These are phyloP conservation scores for Coemansia sp. DNA, from an alignment of 192 early-diverging fungal genomes.

Conservation along the genomic window DNA sequence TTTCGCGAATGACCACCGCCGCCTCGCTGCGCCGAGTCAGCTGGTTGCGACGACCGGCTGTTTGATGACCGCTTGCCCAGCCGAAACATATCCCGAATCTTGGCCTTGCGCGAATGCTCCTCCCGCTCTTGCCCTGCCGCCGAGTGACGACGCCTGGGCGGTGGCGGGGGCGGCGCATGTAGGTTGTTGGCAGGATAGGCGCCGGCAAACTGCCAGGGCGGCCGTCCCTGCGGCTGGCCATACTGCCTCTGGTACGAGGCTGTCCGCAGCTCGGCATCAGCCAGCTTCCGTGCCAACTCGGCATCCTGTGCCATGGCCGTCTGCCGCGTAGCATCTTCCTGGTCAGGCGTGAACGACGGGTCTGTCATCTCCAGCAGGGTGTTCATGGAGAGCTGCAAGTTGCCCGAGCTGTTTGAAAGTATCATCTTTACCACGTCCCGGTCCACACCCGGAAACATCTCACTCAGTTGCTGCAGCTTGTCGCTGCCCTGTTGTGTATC, in stretches of 20 bases:
- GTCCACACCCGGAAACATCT: constrained; percentile 38
- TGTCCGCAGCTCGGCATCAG: constrained; percentile 13
- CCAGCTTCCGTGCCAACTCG: constrained; percentile 15
- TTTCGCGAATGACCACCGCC: too few relatives aligned
- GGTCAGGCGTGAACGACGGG: constrained; percentile 27
- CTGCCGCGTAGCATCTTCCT: constrained; percentile 1
- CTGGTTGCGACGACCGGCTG: too few relatives aligned
- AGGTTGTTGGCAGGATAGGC: neutral
- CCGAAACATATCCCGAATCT: constrained; percentile 34
- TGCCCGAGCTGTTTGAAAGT: constrained; percentile 10
- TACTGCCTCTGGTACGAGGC: neutral
- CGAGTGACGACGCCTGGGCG: too few relatives aligned
- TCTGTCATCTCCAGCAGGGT: constrained; percentile 28
- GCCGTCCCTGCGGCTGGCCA: neutral
- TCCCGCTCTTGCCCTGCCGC: too few relatives aligned
- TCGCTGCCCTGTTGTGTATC: constrained; percentile 8
- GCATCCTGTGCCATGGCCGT: constrained; percentile 14
- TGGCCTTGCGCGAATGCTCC: too few relatives aligned
- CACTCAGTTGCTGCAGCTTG: constrained; percentile 8
- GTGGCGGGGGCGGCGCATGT: neutral
- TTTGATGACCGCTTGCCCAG: constrained; percentile 1
- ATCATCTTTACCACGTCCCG: constrained; percentile 22
- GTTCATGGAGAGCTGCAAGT: constrained; percentile 10
- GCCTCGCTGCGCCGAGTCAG: too few relatives aligned
- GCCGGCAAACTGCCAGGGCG: neutral